These are phyloP conservation scores for Massariosphaeria phaeospora DNA, from an alignment of 495 filamentous ascomycete species.

Conservation along the genomic window DNA sequence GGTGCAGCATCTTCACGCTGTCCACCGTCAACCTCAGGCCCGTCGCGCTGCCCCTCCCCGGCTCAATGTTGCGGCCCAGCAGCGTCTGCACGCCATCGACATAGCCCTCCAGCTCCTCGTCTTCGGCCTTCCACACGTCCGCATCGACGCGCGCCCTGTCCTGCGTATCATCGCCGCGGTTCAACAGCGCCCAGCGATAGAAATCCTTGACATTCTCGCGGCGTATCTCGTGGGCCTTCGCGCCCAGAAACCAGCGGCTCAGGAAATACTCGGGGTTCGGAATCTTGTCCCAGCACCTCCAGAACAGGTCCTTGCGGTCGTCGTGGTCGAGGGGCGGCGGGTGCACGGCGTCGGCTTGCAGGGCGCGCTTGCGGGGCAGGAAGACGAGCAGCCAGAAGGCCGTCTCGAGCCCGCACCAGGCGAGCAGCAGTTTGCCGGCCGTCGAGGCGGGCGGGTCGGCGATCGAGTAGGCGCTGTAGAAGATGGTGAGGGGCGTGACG, in stretches of 20 bases:
- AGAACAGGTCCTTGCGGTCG: slow-evolving; percentile 49
- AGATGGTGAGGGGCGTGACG: slow-evolving; percentile 49
- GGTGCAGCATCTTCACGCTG: slow-evolving; percentile 54
- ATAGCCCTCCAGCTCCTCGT: slow-evolving; percentile 57
- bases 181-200: slow-evolving; percentile 57
- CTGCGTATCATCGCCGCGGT: slow-evolving; percentile 33
- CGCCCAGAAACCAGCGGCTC: slow-evolving; percentile 58
- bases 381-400: slow-evolving; percentile 54
- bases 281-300: slow-evolving; percentile 51
- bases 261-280: slow-evolving; percentile 55
- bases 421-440: slow-evolving; percentile 10
- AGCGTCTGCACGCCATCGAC: slow-evolving; percentile 46
- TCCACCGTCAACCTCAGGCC: slow-evolving; percentile 62
- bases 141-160: neutral
- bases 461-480: slow-evolving; percentile 40
- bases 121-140: too few relatives aligned
- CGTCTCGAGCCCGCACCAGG: slow-evolving; percentile 41
- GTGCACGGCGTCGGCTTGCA: slow-evolving; percentile 51
- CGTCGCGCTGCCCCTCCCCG: slow-evolving; percentile 51
- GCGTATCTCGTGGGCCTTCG: slow-evolving; percentile 54
- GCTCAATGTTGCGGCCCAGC: slow-evolving; percentile 46
- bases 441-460: slow-evolving; percentile 38
- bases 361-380: slow-evolving; percentile 48
- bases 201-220: slow-evolving; percentile 63
- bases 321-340: slow-evolving; percentile 45